Base-by-base conservation (phyloP, 768 basidiomycete species). In the Boletus vermiculosoides region DNA sequence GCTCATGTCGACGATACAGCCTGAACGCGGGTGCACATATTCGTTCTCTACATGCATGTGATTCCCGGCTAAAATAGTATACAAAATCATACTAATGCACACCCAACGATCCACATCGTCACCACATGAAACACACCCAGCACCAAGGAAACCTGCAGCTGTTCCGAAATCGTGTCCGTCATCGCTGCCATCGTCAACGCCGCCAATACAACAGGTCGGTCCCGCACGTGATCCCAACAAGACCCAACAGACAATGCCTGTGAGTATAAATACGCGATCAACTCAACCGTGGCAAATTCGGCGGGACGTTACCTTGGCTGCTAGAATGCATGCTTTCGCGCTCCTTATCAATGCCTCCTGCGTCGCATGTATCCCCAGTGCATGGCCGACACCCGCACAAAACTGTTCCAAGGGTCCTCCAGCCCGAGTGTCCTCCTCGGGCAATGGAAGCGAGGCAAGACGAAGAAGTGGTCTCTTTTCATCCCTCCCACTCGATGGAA, bases 131-230 rank as follows among this genome's bases (percentile, higher is more conserved):
- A 53, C 23, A 71, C 23, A 0, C 73, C 76, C 16, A 83, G 68
- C 33, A 74, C 55, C 1, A 76, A 39, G 0, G 80, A 78, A 16
- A 73, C 62, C 50, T 60, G 54, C 11, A 79, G 57, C 22, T 66
- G 68, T 45, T 81, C 79, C 25, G 75, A 77, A 67, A 78, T 70
- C 13, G 77, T 80, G 68, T 84, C 83, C 22, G 71, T 55, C 28
- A 82, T 62, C 2, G 80, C 80, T 2, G 78, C 71, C 1, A 63
- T 58, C 9, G 74, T 66, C 39, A 78, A 65, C 15, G 64, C 52
- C 0, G 55, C 68, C 51, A 72, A 45, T 5, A 73, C 50, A 28
- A 67, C 52, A 2, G 68, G 63, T 37, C 69, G 69, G 8, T 65
- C 67, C 31, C 41, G 71, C 53, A 72, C 34, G 8, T 50, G 33